These are phyloP conservation scores for Claviceps cyperi DNA, from an alignment of 2,329 filamentous ascomycete genomes.

Conservation along the genomic window DNA sequence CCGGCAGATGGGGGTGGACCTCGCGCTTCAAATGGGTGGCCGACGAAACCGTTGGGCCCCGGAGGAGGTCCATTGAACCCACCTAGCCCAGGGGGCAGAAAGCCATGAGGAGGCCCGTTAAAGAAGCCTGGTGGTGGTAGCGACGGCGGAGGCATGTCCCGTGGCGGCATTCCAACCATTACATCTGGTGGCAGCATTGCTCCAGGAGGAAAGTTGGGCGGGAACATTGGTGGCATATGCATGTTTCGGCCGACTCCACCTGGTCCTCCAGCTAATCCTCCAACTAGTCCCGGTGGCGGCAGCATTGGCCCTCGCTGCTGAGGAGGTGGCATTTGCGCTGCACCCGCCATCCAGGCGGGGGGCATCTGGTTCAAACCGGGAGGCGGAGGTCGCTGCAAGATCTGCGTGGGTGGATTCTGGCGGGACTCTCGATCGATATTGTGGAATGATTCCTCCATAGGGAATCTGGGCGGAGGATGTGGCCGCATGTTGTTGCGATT, in stretches of 20 bases:
- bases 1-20: constrained; percentile 36
- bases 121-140: constrained; percentile 48
- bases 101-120: constrained; percentile 34
- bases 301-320: constrained; percentile 37
- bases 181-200: constrained; percentile 32
- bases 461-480: constrained; percentile 34
- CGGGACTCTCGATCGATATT: constrained; percentile 32
- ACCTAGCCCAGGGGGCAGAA: constrained; percentile 39
- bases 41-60: constrained; percentile 31
- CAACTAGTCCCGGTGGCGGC: constrained; percentile 42
- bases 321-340: constrained; percentile 29
- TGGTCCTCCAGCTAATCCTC: constrained; percentile 18
- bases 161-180: constrained; percentile 34
- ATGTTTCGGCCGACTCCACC: constrained; percentile 23
- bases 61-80: constrained; percentile 39
- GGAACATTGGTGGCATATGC: constrained; percentile 44
- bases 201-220: constrained; percentile 43
- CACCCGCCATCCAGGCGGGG: constrained; percentile 36
- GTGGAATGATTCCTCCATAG: constrained; percentile 38
- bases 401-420: constrained; percentile 44
- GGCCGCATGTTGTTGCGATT: constrained; percentile 24
- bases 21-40: constrained; percentile 37
- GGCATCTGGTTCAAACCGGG: constrained; percentile 48
- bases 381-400: constrained; percentile 47
- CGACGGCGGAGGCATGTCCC: constrained; percentile 37